Base-by-base conservation (phyloP, 805 yeast species). In the Lipomyces starkeyi region DNA sequence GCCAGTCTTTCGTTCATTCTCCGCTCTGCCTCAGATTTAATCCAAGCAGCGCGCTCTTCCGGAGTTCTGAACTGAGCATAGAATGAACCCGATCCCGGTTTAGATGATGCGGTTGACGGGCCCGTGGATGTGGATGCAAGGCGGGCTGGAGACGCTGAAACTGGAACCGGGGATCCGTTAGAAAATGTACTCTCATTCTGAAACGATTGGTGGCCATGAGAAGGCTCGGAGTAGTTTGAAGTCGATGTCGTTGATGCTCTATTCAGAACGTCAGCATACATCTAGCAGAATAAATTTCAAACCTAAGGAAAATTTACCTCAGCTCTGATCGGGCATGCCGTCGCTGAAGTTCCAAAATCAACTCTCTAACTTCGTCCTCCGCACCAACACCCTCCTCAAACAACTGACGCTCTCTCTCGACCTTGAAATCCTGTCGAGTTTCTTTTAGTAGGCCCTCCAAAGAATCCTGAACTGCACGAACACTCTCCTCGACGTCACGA, bases 1-100 rank as follows among this genome's bases (percentile, higher is more conserved):
- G 96, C 97, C 74, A 92, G 82, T 74, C 92, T 83, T 74, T 91
- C 97, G 69, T 87, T 88, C 97, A 93, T 92, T 78, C 91, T 85
- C 74, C 88, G 87, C 73, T 86, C 86, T 2, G 91, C 91, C 75
- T 91, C 94, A 20, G 92, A 94, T 77, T 91, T 92, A 63, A 91
- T 87, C 74, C 86, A 85, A n/a, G 91, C 89, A 4, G 95, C 85
- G 68, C 96, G 83, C 58, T 90, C 93, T 67, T 86, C 90, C 0
- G 90, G 83, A 11, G 86, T 80, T 37, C 77, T 47, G 58, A 81
- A 75, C 78, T 81, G 29, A 73, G 67, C 52, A 56, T 55, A 52
- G 7, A 52, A 43, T 32, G 70, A 58, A 20, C 76, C 62, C n/a
- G 49, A 43, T 43, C 49, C 49, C 3, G 49, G 49, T 43, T 43